Evolutionary conservation across 768 basidiomycete genomes (phyloP).

Genomic region (Flagelloscypha sp.): DNA sequence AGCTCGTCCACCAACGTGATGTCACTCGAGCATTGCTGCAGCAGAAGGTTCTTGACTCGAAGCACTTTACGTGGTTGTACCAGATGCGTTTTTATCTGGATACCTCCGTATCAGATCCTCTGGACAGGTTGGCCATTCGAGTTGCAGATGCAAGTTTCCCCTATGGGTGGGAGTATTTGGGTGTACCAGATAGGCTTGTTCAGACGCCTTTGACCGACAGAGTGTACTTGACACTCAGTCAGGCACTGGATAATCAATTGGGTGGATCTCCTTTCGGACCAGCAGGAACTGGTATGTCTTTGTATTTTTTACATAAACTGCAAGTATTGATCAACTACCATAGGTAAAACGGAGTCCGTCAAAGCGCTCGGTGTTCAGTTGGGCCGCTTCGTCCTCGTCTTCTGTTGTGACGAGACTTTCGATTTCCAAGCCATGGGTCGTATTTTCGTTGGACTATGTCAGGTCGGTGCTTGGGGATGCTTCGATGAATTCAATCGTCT

Average conservation of each 20-base stretch:
- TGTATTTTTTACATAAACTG: neutral
- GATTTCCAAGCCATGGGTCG: constrained; percentile 99
- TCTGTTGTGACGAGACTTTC: constrained; percentile 99
- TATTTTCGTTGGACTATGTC: constrained; percentile 96
- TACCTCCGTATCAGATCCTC: constrained; percentile 55
- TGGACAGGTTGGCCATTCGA: constrained; percentile 72
- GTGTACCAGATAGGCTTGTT: constrained; percentile 92
- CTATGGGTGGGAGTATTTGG: constrained; percentile 98
- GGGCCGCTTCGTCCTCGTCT: constrained; percentile 98
- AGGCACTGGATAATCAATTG: constrained; percentile 89
- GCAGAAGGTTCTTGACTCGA: constrained; percentile 52
- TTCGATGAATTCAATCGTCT: constrained; percentile 98
- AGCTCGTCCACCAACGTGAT: constrained; percentile 96
- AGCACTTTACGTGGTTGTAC: constrained; percentile 86
- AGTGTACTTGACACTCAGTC: constrained; percentile 93
- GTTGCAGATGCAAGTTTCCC: constrained; percentile 90
- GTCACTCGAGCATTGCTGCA: constrained; percentile 77
- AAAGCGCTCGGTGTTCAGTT: constrained; percentile 97
- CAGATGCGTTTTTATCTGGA: constrained; percentile 99
- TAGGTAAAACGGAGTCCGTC: constrained; percentile 98
- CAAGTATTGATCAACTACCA: constrained; percentile 7
- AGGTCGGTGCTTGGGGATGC: constrained; percentile 98
- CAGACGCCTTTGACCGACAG: constrained; percentile 97
- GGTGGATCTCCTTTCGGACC: constrained; percentile 98
- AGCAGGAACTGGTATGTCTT: constrained; percentile 77